phyloP scores from a whole-genome alignment of 2,329 filamentous ascomycete genomes.

The Colletotrichum sp. region DNA sequence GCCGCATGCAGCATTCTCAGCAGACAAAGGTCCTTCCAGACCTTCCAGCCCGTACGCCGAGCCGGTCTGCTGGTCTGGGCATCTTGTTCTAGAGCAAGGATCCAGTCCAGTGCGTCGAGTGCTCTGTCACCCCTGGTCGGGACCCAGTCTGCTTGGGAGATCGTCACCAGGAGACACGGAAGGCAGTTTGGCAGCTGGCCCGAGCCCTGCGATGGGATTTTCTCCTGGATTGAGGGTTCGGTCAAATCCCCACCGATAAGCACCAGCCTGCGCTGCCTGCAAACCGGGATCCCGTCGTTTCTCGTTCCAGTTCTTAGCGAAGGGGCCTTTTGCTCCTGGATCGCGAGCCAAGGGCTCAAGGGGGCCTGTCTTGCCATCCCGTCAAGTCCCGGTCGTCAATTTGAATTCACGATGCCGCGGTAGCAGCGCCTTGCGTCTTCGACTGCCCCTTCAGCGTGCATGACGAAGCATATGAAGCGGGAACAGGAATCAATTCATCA shows the following conservation, averaged over 20 bases:
- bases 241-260: slow-evolving; percentile 9
- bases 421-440: slow-evolving; percentile 4
- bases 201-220: background rate
- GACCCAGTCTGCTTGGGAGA: slow-evolving; percentile 10
- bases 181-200: slow-evolving; percentile 12
- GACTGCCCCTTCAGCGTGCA: background rate
- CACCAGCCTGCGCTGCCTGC: background rate
- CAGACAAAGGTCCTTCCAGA: slow-evolving; percentile 12
- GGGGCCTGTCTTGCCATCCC: background rate
- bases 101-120: background rate
- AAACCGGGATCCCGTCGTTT: background rate
- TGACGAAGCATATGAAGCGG: background rate
- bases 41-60: slow-evolving; percentile 2
- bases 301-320: slow-evolving; percentile 13
- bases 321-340: background rate
- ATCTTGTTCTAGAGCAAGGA: slow-evolving; percentile 1
- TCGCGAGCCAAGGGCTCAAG: background rate
- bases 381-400: background rate
- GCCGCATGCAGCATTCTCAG: slow-evolving; percentile 16
- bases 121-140: background rate
- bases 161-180: slow-evolving; percentile 15
- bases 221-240: background rate
- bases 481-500: slow-evolving; percentile 5
- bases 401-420: background rate
- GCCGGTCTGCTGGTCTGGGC: background rate